Conservation (phyloP, 805 yeast genomes). For the Vanderwaltozyma verrucispora region DNA sequence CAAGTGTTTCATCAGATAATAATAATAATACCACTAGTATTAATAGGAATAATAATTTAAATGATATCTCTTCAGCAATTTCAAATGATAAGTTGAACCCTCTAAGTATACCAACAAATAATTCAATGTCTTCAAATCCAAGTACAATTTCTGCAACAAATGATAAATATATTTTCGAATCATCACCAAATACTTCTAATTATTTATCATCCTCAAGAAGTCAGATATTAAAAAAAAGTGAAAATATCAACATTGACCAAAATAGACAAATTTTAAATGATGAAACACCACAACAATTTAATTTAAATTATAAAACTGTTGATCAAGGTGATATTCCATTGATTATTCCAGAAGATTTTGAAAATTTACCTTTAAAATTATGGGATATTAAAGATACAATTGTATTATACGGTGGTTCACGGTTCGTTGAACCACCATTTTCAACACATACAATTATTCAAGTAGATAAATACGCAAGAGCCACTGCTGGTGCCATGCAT, state of each 20-base stretch:
- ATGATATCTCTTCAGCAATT: neutral
- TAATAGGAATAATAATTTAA: too few species aligned
- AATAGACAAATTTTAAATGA: too few species aligned
- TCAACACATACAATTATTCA: conserved; percentile 10
- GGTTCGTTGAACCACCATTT: conserved; percentile 12
- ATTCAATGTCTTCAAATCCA: neutral
- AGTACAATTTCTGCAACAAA: neutral
- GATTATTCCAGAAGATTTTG: neutral
- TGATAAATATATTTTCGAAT: too few species aligned
- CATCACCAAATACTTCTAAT: too few species aligned
- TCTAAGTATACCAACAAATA: too few species aligned
- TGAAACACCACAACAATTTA: too few species aligned
- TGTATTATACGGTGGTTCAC: conserved; percentile 10
- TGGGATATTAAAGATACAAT: conserved; percentile 12
- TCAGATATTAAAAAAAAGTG: too few species aligned
- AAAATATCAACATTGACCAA: too few species aligned
- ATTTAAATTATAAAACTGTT: too few species aligned
- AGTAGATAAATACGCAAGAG: conserved; percentile 9
- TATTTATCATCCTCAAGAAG: too few species aligned
- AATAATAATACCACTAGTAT: neutral
- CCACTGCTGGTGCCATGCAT: conserved; percentile 10
- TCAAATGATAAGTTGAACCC: neutral
- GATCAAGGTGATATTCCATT: neutral
- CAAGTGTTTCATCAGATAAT: too few species aligned
- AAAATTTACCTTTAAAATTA: conserved; percentile 5